These are phyloP conservation scores for Rhodotorula toruloides DNA, from an alignment of 768 basidiomycete species.

Conservation along the genomic window DNA sequence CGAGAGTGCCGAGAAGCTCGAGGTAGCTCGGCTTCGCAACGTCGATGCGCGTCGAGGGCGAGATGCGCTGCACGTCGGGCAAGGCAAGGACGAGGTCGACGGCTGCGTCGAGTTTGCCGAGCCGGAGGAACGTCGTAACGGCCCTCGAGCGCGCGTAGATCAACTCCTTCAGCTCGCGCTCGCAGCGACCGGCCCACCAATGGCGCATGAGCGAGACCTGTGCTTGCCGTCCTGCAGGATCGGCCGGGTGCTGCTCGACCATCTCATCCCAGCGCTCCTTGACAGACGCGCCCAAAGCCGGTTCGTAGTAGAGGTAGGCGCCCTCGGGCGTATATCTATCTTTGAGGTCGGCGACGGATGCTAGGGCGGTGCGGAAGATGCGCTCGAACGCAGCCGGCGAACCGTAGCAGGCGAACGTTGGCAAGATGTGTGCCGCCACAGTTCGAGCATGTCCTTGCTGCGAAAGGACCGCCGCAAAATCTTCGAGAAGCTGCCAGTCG, in stretches of 20 bases:
- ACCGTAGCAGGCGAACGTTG: not conserved
- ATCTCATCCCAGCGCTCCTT: too few species aligned
- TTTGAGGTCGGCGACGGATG: not conserved
- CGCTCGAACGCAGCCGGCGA: not conserved
- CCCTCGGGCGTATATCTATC: not conserved
- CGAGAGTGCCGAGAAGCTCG: not conserved
- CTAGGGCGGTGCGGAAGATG: not conserved
- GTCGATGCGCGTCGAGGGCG: not conserved
- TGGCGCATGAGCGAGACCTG: not conserved
- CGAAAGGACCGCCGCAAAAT: not conserved
- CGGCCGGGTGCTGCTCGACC: not conserved
- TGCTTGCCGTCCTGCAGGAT: too few species aligned
- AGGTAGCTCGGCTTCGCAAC: not conserved
- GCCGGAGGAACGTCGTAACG: not conserved
- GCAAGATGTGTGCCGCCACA: conserved; percentile 7
- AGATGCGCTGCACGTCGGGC: not conserved
- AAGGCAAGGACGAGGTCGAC: not conserved
- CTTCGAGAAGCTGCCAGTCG: not conserved
- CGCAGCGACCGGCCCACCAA: not conserved
- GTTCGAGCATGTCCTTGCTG: conserved; percentile 10
- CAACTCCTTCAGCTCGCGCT: not conserved
- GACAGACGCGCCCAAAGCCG: not conserved
- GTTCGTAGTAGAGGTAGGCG: not conserved
- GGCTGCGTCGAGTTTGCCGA: conserved; percentile 3
- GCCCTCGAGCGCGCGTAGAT: not conserved